Evolutionary conservation across 2,329 filamentous ascomycete species (phyloP).

Genomic region (Mycosphaerella sp.): DNA sequence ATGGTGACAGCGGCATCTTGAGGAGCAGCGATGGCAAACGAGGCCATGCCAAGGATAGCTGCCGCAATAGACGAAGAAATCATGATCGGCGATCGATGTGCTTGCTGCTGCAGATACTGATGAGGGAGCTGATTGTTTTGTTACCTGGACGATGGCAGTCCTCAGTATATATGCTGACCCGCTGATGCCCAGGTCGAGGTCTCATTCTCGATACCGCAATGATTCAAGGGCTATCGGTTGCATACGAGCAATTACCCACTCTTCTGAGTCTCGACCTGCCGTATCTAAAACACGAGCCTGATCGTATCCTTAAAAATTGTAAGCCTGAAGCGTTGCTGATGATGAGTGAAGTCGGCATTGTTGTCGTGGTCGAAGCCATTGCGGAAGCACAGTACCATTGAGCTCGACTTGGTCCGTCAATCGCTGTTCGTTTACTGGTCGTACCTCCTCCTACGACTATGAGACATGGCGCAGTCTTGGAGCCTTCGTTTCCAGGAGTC

Average conservation of each 20-base stretch:
- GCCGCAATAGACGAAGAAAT: neutral
- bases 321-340: neutral
- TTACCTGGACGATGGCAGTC: neutral
- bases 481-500: too few relatives aligned
- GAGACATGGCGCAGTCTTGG: too few relatives aligned
- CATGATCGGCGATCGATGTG: neutral
- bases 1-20: neutral
- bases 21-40: constrained; percentile 1
- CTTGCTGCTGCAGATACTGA: neutral
- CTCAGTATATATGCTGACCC: neutral
- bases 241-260: neutral
- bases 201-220: neutral
- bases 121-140: neutral
- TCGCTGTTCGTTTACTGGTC: too few relatives aligned
- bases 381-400: too few relatives aligned
- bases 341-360: neutral
- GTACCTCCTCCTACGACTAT: too few relatives aligned
- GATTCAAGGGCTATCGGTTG: neutral
- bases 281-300: neutral
- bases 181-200: neutral
- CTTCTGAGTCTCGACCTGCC: neutral
- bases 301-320: neutral
- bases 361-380: too few relatives aligned
- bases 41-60: neutral
- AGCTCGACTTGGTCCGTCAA: too few relatives aligned